Percentiles rank a stretch among this genome's conserved stretches.
phyloP scores from a whole-genome alignment of 163 green algal genomes.

The Chlorella variabilis region DNA sequence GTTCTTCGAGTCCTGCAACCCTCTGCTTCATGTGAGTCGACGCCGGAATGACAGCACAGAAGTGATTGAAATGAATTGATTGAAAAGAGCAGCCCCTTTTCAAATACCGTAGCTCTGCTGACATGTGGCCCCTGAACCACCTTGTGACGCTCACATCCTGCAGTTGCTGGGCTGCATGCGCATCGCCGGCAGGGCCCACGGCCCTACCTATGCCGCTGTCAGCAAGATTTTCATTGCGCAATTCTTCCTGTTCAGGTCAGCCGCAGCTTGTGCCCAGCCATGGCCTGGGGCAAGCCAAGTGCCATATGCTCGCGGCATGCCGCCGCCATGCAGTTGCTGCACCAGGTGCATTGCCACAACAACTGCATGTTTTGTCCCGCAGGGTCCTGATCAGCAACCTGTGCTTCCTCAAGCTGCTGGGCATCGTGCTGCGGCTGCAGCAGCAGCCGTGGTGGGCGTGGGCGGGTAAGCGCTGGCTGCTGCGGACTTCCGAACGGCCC shows the following conservation, averaged over 20 bases:
- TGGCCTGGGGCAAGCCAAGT: too few species aligned
- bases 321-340: too few species aligned
- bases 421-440: constrained; percentile 29
- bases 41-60: too few species aligned
- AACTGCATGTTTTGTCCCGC: too few species aligned
- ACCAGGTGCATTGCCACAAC: too few species aligned
- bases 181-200: constrained; percentile 15
- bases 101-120: too few species aligned
- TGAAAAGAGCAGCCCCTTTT: too few species aligned
- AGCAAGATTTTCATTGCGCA: constrained; percentile 40
- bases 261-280: too few species aligned
- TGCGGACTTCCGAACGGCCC: too few species aligned
- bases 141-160: too few species aligned
- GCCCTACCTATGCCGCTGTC: background rate
- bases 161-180: constrained; percentile 53
- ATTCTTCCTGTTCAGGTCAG: constrained; percentile 52
- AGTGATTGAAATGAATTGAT: background rate
- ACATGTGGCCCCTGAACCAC: too few species aligned
- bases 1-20: constrained; percentile 56
- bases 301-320: too few species aligned
- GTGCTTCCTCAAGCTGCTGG: constrained; percentile 26
- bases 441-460: constrained; percentile 18
- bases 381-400: constrained; percentile 40
- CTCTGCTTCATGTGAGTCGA: constrained; percentile 48
- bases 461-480: constrained; percentile 37